phyloP scores from a whole-genome alignment of 192 early-diverging fungal species.

The Geranomyces michiganensis region DNA sequence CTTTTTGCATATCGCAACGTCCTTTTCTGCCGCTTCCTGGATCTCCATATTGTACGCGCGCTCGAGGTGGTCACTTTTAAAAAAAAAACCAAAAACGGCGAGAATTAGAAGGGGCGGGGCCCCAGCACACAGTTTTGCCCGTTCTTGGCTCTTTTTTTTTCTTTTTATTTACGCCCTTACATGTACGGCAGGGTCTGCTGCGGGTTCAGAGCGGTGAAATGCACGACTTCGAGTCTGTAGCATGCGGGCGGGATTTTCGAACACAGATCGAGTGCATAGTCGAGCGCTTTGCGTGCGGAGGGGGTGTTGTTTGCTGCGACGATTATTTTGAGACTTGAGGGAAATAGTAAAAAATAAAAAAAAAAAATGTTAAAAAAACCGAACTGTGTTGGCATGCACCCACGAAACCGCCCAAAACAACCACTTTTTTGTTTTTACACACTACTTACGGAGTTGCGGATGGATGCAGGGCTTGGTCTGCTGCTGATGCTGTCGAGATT shows the following conservation, averaged over 20 bases:
- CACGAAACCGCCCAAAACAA: too few relatives aligned
- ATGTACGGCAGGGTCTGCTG: constrained; percentile 34
- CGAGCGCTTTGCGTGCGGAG: constrained; percentile 21
- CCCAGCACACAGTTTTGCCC: too few relatives aligned
- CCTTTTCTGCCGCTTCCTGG: constrained; percentile 23
- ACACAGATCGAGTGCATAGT: constrained; percentile 24
- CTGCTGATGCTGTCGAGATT: too few relatives aligned
- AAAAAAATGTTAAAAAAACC: too few relatives aligned
- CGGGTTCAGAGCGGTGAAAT: constrained; percentile 38
- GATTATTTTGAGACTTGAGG: constrained; percentile 25
- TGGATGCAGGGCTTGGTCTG: too few relatives aligned
- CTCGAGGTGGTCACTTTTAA: constrained; percentile 36
- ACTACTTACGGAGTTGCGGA: too few relatives aligned
- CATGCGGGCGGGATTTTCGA: background rate
- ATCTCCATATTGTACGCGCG: constrained; percentile 43
- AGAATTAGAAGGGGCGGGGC: too few relatives aligned
- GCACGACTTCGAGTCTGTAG: constrained; percentile 26
- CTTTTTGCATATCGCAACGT: constrained; percentile 29
- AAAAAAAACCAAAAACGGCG: background rate
- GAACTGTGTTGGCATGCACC: too few relatives aligned
- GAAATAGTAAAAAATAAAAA: too few relatives aligned
- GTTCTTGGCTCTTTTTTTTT: background rate
- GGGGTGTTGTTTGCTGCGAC: constrained; percentile 37
- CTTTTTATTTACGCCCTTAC: constrained; percentile 9
- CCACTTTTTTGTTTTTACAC: too few relatives aligned